These are phyloP conservation scores for Solanum hybrid DNA, from an alignment of 305 asterid genomes.

Conservation along the genomic window DNA sequence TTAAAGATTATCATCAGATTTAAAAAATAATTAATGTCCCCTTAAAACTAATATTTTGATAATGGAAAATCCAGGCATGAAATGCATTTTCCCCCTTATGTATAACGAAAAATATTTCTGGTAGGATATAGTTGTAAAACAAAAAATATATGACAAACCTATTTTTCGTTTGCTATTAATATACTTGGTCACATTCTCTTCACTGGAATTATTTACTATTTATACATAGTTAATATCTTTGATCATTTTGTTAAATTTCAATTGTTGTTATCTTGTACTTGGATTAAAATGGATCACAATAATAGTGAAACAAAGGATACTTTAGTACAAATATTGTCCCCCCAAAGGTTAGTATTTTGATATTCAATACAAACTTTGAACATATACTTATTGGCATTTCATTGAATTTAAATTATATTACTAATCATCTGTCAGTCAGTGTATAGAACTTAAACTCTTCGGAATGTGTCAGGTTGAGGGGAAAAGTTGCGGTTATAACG, in stretches of 20 bases:
- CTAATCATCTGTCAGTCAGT: too few relatives aligned
- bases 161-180: not conserved
- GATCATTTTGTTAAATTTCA: not conserved
- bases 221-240: not conserved
- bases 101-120: not conserved
- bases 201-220: not conserved
- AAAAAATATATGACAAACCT: not conserved
- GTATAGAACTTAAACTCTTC: not conserved
- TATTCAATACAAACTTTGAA: not conserved
- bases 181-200: not conserved
- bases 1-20: not conserved
- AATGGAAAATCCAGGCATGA: not conserved
- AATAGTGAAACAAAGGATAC: not conserved
- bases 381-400: not conserved
- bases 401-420: not conserved
- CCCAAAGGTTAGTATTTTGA: slow-evolving; percentile 18
- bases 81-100: not conserved
- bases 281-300: slow-evolving; percentile 12
- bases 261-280: not conserved
- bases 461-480: slow-evolving; percentile 19
- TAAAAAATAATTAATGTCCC: not conserved
- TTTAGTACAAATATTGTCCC: not conserved
- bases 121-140: not conserved
- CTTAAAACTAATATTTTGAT: not conserved
- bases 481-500: slow-evolving; percentile 76